Base-by-base conservation (phyloP, 2,329 filamentous ascomycete genomes). In the Pyricularia pennisetigena region DNA sequence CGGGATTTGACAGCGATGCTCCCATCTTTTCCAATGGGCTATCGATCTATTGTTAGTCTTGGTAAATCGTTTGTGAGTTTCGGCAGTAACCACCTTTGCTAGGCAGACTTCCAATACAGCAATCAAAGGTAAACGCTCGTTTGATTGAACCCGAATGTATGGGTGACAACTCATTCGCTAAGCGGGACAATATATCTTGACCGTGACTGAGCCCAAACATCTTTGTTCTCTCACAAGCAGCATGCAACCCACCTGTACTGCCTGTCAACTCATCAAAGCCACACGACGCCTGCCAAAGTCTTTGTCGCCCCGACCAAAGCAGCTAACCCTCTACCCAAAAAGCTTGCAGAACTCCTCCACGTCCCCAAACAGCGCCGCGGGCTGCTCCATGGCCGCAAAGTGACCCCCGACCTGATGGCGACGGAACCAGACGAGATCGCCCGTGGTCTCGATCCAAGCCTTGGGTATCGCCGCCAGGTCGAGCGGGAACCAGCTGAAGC, bases 341-440 rank as follows among this genome's bases (percentile, higher is more conserved):
- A 65, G 63, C 20, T 20, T 5, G 16, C 63, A 41, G 7, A 79
- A 84, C 35, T 77, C 77, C 70, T 83, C 79, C 0, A 83, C 70
- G 75, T 84, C 82, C n/a, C 70, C 73, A 68, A 78, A 74, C 35
- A 84, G 72, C 28, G 69, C 73, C 49, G 75, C 74, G 1, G 82
- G 80, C 64, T 75, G 73, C 72, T 84, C 82, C 66, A 84, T 69
- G 6, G 78, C 77, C 20, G 85, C 83, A 72, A 86, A 86, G 74
- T 86, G 85, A 0, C 85, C 85, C 12, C 59, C 59, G 20, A 85
- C 85, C 72, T 73, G 35, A 61, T 73, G 71, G 16, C 70, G 32
- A 63, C 68, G 74, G 70, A 73, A 79, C 35, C 75, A 80, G 0
- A 79, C 76, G 23, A 82, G 67, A 32, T 80, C 76, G 7, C 76